Evolutionary conservation across 208 protist genomes (phyloP).

Genomic region (Trypanosomatidae sp.): DNA sequence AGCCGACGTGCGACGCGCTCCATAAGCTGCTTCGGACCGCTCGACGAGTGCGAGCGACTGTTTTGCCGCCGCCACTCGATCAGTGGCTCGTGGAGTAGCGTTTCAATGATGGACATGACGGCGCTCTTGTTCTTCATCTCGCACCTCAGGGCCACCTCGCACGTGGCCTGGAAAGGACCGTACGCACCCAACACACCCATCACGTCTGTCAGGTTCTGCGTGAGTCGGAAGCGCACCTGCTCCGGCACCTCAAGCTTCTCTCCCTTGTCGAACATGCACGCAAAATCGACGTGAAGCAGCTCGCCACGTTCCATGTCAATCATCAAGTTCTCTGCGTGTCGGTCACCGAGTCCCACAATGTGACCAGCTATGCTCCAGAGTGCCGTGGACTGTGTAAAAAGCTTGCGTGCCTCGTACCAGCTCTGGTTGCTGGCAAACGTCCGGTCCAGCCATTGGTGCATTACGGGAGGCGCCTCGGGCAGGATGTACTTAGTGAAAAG

Average conservation of each 20-base stretch:
- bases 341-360: conserved; percentile 94
- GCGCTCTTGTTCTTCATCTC: conserved; percentile 92
- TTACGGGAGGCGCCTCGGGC: conserved; percentile 71
- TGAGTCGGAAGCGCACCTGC: conserved; percentile 96
- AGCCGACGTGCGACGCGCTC: conserved; percentile 73
- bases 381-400: conserved; percentile 88
- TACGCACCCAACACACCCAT: conserved; percentile 94
- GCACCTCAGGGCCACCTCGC: conserved; percentile 86
- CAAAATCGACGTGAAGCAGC: conserved; percentile 95
- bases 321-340: conserved; percentile 97
- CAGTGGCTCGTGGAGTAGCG: conserved; percentile 96
- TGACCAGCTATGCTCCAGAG: conserved; percentile 97
- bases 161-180: conserved; percentile 89
- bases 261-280: conserved; percentile 97
- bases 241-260: conserved; percentile 94
- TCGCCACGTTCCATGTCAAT: conserved; percentile 87
- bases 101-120: conserved; percentile 96
- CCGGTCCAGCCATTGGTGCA: conserved; percentile 94
- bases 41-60: conserved; percentile 5
- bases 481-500: conserved; percentile 84
- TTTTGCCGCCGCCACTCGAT: conserved; percentile 88
- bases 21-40: conserved; percentile 60
- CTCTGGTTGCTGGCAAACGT: conserved; percentile 83
- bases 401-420: conserved; percentile 90
- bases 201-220: conserved; percentile 95